Evolutionary conservation across 805 yeast genomes (phyloP).

Genomic region (Candida sanyiensis): DNA sequence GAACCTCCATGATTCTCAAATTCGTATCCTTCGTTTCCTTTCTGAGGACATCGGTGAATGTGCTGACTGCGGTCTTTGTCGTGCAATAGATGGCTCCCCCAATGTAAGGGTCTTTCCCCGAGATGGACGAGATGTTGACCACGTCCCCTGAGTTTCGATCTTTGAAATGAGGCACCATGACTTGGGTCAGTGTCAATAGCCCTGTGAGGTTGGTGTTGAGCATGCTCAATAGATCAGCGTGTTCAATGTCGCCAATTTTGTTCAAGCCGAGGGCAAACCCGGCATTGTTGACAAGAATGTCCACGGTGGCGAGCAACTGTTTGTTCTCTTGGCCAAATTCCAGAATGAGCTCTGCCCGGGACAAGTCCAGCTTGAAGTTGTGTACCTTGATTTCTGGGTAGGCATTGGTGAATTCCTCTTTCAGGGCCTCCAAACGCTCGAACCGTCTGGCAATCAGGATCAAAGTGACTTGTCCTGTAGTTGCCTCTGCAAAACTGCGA

Average conservation of each 20-base stretch:
- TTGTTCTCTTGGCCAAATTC: constrained; percentile 42
- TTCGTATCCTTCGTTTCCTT: constrained; percentile 63
- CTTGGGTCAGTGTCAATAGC: constrained; percentile 74
- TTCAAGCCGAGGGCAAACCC: constrained; percentile 79
- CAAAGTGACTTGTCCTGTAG: constrained; percentile 62
- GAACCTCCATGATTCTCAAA: constrained; percentile 52
- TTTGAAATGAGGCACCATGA: constrained; percentile 61
- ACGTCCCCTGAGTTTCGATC: constrained; percentile 63
- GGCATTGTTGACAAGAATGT: constrained; percentile 63
- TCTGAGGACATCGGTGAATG: constrained; percentile 62
- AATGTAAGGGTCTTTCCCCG: constrained; percentile 65
- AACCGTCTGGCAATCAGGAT: constrained; percentile 71
- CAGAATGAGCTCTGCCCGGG: constrained; percentile 43
- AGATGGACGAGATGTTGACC: constrained; percentile 66
- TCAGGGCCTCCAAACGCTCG: constrained; percentile 45
- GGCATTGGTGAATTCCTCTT: constrained; percentile 37
- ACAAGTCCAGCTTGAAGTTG: constrained; percentile 42
- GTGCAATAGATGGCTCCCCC: constrained; percentile 69
- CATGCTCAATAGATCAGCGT: constrained; percentile 65
- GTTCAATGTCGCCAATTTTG: constrained; percentile 58
- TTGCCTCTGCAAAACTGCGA: constrained; percentile 63
- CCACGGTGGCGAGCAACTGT: constrained; percentile 53
- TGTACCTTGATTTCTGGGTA: constrained; percentile 41
- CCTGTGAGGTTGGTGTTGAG: constrained; percentile 83
- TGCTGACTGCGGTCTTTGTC: constrained; percentile 65